phyloP scores from a whole-genome alignment of 2,329 filamentous ascomycete genomes.

The Claviceps monticola region DNA sequence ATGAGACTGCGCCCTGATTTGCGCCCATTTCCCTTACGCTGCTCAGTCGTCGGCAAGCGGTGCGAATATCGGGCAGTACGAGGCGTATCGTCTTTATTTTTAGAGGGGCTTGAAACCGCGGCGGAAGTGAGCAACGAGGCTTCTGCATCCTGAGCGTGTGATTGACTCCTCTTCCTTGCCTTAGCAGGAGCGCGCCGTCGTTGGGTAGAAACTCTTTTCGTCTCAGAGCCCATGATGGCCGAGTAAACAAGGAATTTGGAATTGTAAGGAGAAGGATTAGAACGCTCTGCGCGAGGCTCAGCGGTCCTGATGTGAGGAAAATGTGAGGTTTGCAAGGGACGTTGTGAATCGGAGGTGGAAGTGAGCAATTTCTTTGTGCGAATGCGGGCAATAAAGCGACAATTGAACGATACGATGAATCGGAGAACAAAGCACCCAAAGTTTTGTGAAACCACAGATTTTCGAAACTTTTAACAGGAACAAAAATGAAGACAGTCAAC shows the following conservation, averaged over 20 bases:
- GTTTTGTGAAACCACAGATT: neutral
- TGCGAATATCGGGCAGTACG: conserved; percentile 12
- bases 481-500: neutral
- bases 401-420: neutral
- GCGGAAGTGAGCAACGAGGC: conserved; percentile 2
- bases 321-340: neutral
- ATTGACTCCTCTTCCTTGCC: conserved; percentile 5
- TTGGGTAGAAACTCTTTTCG: conserved; percentile 8
- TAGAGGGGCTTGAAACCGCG: conserved; percentile 1
- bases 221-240: conserved; percentile 5
- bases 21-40: conserved; percentile 16
- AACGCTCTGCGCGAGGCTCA: neutral
- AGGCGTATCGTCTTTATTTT: conserved; percentile 4
- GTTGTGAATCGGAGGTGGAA: neutral
- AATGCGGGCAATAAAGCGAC: neutral
- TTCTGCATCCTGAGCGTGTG: conserved; percentile 5
- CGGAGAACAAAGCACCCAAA: neutral
- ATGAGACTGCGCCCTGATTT: conserved; percentile 24
- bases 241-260: neutral
- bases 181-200: conserved; percentile 7
- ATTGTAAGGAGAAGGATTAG: neutral
- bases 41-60: conserved; percentile 12
- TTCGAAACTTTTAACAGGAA: neutral
- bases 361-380: neutral
- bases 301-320: neutral